Evolutionary conservation across 176 grass and related monocot species (phyloP), one percentile per base, ranked within the genome.

Genomic region (Juncus effusus): DNA sequence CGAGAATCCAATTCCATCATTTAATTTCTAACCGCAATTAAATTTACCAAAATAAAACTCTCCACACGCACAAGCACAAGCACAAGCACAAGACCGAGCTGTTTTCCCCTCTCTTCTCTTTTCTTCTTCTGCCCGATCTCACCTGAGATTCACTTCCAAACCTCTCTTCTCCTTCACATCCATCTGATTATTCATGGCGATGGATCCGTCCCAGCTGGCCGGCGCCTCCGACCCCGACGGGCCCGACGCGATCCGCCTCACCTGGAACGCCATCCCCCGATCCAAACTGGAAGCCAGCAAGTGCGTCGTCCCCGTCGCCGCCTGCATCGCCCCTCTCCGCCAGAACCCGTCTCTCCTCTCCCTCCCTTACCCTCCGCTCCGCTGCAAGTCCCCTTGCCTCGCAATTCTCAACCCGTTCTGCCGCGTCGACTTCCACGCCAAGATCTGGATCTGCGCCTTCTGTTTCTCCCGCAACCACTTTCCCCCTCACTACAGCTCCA

Each of bases 361-460:
- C 47, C 85, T 93, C 2, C 94, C 85, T 3, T 93, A 99, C 54
- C 78, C 80, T 3, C 88, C 94, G 11, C 88, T 99, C 52, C 88
- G 94, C 10, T 99, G 94, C 78, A 99, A 99, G 80, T 75, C 81
- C 4, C 94, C 94, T 9, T 99, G 94, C 76, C 73, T 77, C 2
- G 94, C 85, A 2, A 69, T 86, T 50, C 73, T 99, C 52, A 99
- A 93, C 40, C 94, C 94, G 37, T 99, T 75, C 76, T 89, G 85
- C n/a, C 94, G 85, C 61, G 94, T 99, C 36, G 94, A 99, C 67
- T 99, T 87, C 73, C 74, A 80, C 7, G 94, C 94, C 65, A 99
- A 90, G 83, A 99, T 99, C 83, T 99, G 94, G 94, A 99, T 99
- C 94, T 99, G 94, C 64, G 85, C 94, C 16, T 65, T 99, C 41